Conservation (phyloP, 2,329 filamentous ascomycete genomes). For the Ceratocystis albifundus region DNA sequence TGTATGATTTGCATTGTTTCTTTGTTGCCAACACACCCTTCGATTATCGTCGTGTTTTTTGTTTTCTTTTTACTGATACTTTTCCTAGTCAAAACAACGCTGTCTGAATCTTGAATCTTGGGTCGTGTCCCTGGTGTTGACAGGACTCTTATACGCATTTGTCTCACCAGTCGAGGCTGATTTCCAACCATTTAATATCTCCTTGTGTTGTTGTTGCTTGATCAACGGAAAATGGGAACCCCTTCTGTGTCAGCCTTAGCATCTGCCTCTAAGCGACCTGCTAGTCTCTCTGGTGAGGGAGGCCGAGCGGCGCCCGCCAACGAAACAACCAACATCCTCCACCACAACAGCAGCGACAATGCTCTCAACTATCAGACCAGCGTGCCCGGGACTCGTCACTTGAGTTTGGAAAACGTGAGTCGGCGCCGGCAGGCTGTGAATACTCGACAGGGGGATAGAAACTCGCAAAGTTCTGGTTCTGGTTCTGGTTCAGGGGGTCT, state of each 20-base stretch:
- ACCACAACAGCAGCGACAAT: background rate
- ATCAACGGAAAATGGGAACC: background rate
- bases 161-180: background rate
- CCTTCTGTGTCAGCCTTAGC: background rate
- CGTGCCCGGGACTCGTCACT: background rate
- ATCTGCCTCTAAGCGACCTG: constrained; percentile 7
- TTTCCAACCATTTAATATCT: background rate
- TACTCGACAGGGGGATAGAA: background rate
- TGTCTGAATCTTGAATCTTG: background rate
- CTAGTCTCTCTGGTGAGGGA: constrained; percentile 7
- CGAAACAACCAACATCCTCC: constrained; percentile 22
- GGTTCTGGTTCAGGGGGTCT: background rate
- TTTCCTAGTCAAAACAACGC: too few relatives aligned
- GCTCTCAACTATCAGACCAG: constrained; percentile 20
- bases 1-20: constrained; percentile 1
- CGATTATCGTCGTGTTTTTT: constrained; percentile 3
- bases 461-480: background rate
- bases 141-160: background rate
- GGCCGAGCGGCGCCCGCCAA: constrained; percentile 11
- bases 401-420: background rate
- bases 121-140: background rate
- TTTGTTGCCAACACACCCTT: background rate
- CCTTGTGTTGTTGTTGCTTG: background rate
- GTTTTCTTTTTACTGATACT: background rate
- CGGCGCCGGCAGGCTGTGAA: constrained; percentile 9